Evolutionary conservation across 129 eudicot species (phyloP).

Genomic region (Scalesia atractyloides): DNA sequence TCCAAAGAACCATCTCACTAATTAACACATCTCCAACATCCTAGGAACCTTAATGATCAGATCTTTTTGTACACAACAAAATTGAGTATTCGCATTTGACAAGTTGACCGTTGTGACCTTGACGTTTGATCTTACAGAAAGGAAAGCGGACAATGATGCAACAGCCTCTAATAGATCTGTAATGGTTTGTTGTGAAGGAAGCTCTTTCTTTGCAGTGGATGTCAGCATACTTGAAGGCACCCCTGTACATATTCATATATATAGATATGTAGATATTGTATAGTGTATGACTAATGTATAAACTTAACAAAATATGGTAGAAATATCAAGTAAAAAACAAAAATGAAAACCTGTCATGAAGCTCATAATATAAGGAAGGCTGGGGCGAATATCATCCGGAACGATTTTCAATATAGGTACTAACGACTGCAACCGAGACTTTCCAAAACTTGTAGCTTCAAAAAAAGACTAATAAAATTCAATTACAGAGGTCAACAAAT

Average conservation of each 20-base stretch:
- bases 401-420: conserved; percentile 40
- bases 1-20: conserved; percentile 60
- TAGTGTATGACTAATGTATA: not conserved
- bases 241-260: conserved; percentile 29
- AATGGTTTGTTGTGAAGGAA: conserved; percentile 49
- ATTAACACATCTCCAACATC: conserved; percentile 52
- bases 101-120: conserved; percentile 17
- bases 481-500: not conserved
- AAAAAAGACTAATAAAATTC: conserved; percentile 2
- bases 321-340: conserved; percentile 2
- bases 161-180: conserved; percentile 39
- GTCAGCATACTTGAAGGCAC: conserved; percentile 41
- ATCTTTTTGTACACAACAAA: conserved; percentile 11
- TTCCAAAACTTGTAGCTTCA: conserved; percentile 71
- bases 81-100: not conserved
- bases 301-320: not conserved
- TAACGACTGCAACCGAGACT: conserved; percentile 51
- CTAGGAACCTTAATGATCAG: conserved; percentile 48
- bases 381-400: conserved; percentile 44
- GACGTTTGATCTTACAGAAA: conserved; percentile 49
- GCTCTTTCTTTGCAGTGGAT: conserved; percentile 37
- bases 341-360: conserved; percentile 51
- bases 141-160: conserved; percentile 48
- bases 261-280: not conserved
- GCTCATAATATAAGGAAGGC: conserved; percentile 47